phyloP scores from a whole-genome alignment of 495 filamentous ascomycete genomes.

The Lasiosphaeria hispida region DNA sequence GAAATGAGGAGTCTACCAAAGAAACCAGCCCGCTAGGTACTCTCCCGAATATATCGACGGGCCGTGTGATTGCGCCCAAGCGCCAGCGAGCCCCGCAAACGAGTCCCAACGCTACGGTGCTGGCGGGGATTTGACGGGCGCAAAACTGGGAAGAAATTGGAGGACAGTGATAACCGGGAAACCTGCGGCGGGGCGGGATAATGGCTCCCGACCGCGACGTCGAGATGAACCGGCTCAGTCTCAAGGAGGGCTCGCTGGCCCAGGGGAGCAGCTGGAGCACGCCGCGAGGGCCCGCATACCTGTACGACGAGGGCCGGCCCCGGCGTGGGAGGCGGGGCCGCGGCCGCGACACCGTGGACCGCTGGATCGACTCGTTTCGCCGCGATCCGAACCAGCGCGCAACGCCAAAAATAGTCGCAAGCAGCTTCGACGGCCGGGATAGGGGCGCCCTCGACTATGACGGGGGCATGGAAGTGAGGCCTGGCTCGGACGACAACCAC shows the following conservation, averaged over 20 bases:
- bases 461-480: not conserved
- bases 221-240: slow-evolving; percentile 21
- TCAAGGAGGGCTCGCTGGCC: slow-evolving; percentile 34
- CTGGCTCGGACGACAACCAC: slow-evolving; percentile 9
- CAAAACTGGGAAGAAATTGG: too few relatives aligned
- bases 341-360: slow-evolving; percentile 27
- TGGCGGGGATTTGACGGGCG: too few relatives aligned
- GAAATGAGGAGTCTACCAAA: too few relatives aligned
- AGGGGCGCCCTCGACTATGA: not conserved
- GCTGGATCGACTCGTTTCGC: slow-evolving; percentile 76
- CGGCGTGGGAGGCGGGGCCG: slow-evolving; percentile 1
- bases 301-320: slow-evolving; percentile 13
- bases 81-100: too few relatives aligned
- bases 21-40: too few relatives aligned
- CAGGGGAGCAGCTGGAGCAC: slow-evolving; percentile 41
- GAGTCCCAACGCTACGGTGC: too few relatives aligned
- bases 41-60: too few relatives aligned
- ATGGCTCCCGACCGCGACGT: slow-evolving; percentile 18
- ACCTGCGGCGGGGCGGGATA: too few relatives aligned
- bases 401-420: slow-evolving; percentile 55
- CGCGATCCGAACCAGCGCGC: slow-evolving; percentile 68
- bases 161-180: too few relatives aligned
- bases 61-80: too few relatives aligned
- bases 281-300: slow-evolving; percentile 36
- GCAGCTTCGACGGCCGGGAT: slow-evolving; percentile 20